A percentile compares a stretch with the other conserved stretches of the same genome.
These are phyloP conservation scores for Boletellus deceptivus DNA, from an alignment of 1,284 basidiomycete genomes.

Conservation along the genomic window DNA sequence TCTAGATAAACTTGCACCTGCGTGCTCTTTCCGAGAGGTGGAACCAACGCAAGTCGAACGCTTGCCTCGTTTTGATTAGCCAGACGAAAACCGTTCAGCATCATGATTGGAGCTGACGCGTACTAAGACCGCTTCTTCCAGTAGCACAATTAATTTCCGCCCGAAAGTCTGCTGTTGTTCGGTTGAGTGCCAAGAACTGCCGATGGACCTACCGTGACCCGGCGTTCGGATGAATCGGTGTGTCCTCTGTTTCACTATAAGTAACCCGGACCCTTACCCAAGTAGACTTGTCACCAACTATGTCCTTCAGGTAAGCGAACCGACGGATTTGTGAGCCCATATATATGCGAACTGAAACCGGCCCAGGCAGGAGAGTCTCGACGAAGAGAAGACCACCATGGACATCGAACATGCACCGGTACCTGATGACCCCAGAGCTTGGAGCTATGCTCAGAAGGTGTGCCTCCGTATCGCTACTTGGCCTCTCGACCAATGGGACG, in stretches of 20 bases:
- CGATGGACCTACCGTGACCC: no score
- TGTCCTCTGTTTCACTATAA: no score
- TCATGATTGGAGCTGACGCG: no score
- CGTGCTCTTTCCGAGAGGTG: no score
- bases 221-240: no score
- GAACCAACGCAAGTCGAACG: no score
- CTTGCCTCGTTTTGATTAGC: no score
- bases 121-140: no score
- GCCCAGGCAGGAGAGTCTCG: background rate
- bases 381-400: background rate
- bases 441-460: slow-evolving; percentile 67
- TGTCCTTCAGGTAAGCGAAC: slow-evolving; percentile 16
- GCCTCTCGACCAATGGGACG: background rate
- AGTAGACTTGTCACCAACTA: background rate
- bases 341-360: background rate
- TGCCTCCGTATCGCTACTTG: background rate
- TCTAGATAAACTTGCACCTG: no score
- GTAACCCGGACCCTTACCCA: background rate
- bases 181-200: background rate
- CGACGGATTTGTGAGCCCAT: background rate
- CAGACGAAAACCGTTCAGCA: no score
- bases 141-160: background rate
- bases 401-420: slow-evolving; percentile 72
- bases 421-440: slow-evolving; percentile 74
- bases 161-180: background rate